These are phyloP conservation scores for Neopestalotiopsis clavispora DNA, from an alignment of 2,329 filamentous ascomycete species.

Conservation along the genomic window DNA sequence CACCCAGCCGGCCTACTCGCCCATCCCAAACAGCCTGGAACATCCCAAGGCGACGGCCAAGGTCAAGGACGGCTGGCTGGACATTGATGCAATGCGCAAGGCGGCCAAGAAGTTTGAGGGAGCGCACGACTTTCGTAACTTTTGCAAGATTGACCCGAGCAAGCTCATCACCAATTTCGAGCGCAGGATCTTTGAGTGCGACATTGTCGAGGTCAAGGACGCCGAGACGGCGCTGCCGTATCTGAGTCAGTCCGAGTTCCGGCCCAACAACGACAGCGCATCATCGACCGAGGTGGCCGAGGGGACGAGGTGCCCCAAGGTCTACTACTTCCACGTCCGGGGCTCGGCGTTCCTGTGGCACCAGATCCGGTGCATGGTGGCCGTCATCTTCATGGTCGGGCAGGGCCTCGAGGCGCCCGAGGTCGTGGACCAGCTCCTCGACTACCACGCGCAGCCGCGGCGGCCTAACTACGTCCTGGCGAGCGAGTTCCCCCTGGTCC, in stretches of 20 bases:
- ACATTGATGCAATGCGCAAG: conserved; percentile 84
- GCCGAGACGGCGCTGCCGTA: conserved; percentile 60
- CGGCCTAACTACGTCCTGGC: conserved; percentile 91
- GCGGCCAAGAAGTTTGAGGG: conserved; percentile 84
- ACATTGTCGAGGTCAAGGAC: conserved; percentile 73
- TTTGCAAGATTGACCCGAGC: conserved; percentile 89
- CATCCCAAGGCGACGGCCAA: conserved; percentile 39
- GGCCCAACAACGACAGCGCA: conserved; percentile 29
- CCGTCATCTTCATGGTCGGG: conserved; percentile 87
- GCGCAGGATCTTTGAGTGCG: conserved; percentile 78
- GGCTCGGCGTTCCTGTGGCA: conserved; percentile 97
- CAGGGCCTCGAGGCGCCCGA: conserved; percentile 82
- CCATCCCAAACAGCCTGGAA: conserved; percentile 61
- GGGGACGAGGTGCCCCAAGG: conserved; percentile 47
- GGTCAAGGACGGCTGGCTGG: conserved; percentile 75
- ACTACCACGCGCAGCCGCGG: conserved; percentile 72
- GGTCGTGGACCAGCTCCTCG: conserved; percentile 76
- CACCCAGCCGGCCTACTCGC: conserved; percentile 86
- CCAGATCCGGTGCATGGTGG: conserved; percentile 94
- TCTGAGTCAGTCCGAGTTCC: conserved; percentile 52
- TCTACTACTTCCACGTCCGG: conserved; percentile 88
- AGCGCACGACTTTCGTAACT: conserved; percentile 92
- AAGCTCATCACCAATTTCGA: conserved; percentile 89
- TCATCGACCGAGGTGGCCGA: conserved; percentile 21
- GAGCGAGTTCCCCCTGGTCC: conserved; percentile 83